phyloP scores from a whole-genome alignment of 2,329 filamentous ascomycete genomes.

The Penicillium brasilianum region DNA sequence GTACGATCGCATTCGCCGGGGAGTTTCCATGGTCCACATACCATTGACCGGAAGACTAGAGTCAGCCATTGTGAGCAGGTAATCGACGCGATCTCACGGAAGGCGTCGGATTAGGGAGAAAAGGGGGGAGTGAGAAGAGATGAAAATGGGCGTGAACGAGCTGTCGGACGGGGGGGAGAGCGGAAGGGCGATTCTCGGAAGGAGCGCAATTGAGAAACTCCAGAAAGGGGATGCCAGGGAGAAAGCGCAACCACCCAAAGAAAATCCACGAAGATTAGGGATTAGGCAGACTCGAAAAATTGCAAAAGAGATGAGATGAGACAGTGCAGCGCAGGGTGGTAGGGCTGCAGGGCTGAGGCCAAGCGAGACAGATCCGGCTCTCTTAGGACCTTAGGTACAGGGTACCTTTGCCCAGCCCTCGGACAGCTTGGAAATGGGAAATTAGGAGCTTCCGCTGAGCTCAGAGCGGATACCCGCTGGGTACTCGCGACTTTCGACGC shows the following conservation, averaged over 20 bases:
- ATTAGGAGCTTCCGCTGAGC: conserved; percentile 1
- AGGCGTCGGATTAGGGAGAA: conserved; percentile 4
- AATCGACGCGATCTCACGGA: conserved; percentile 15
- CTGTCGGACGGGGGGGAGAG: conserved; percentile 8
- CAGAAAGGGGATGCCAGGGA: conserved; percentile 11
- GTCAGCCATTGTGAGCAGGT: conserved; percentile 26
- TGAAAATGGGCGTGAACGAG: not conserved
- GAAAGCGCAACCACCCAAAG: not conserved
- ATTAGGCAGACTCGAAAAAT: not conserved
- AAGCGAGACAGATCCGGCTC: conserved; percentile 24
- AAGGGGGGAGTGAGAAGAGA: not conserved
- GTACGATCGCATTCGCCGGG: not conserved
- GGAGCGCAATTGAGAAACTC: conserved; percentile 1
- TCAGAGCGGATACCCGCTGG: not conserved
- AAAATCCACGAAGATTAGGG: too few species aligned
- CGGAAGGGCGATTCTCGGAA: conserved; percentile 6
- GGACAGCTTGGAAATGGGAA: not conserved
- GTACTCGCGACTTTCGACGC: conserved; percentile 12
- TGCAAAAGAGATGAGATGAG: too few species aligned
- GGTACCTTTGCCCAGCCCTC: not conserved
- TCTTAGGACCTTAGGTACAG: conserved; percentile 14
- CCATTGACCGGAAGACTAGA: conserved; percentile 23
- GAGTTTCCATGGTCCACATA: conserved; percentile 15
- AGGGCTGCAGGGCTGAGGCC: conserved; percentile 35
- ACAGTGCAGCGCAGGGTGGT: conserved; percentile 14